Base-by-base conservation (phyloP, 805 yeast genomes). In the Isabelozyma gotoi region DNA sequence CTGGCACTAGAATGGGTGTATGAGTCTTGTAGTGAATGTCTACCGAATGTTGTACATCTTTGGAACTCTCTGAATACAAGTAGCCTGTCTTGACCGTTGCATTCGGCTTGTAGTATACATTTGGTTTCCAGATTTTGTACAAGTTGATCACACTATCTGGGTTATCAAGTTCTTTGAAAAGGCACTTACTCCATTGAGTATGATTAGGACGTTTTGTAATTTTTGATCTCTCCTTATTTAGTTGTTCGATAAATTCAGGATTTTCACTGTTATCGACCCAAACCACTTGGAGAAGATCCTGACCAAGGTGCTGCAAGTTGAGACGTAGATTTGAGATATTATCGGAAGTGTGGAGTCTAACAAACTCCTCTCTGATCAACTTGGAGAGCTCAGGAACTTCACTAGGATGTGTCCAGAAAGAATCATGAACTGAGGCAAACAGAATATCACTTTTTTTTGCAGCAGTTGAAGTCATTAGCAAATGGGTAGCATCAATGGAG, bases 391-490 rank as follows among this genome's bases (percentile, higher is more conserved):
- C 29, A 11, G 53, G 60, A 5, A 63, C 72, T 27, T 62, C 60
- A 11, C 56, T 33, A 0, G 74, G 59, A 41, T 64, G 61, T 3
- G 77, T 71, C 77, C 77, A 72, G 46, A 58, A 72, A 14, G 74
- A 68, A 49, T 71, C 77, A 47, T 72, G 77, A 6, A 72, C 73
- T 0, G 73, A 59, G 1, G 58, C 69, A 52, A 71, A 71, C 4
- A 63, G 50, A 14, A 70, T 50, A 1, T 41, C 41, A 2, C 40
- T 38, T 3, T 38, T 17, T 7, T 50, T 38, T 7, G 67, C 61
- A 4, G 56, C 56, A 21, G 60, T 37, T 33, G 66, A 54, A 2
- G 76, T 69, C 64, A 70, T 59, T 19, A 57, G 44, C 56, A 72
- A 55, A 45, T 72, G 77, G 3, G 61, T 53, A 2, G 76, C 63